Evolutionary conservation across 2,329 filamentous ascomycete genomes (phyloP), one percentile per base, ranked within the genome.

Genomic region (Aciculosporium take): DNA sequence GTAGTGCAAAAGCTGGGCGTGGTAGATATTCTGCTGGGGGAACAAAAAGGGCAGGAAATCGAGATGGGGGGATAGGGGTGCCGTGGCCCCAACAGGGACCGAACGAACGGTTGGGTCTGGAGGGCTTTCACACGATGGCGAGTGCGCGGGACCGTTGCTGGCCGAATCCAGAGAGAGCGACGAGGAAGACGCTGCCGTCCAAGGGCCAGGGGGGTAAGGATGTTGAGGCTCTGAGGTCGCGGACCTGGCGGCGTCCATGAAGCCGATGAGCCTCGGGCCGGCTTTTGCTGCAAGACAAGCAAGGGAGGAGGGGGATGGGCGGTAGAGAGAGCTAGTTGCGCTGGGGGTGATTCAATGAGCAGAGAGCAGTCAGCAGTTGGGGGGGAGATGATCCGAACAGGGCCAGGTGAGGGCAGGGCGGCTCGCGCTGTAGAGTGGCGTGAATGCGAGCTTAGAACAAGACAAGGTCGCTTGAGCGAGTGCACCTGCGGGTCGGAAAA

Each of bases 1-100:
- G 66, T 80, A 80, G 50, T 78, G 69, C 39, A 74, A 66, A 42
- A 81, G 69, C 58, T 77, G 74, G 41, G 72, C 72, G 53, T 79
- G 72, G 58, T 76, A 75, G 48, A 72, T 62, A 32, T 68, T 72
- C 48, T 78, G 73, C 47, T 76, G 74, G 13, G 73, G 73, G 44
- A 76, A 64, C 50, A 76, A 61, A 47, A 75, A 67, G 28, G 74
- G 74, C 23, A 74, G 62, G 45, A 75, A 63, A 48, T 76, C 71
- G 52, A 75, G 52, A 46, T 67, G 64, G 46, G 65, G 56, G 39
- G 67, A 58, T 42, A 60, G 57, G 35, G 59, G 58, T 33, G 52
- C 48, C 45, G 59, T 49, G 44, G 51, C 48, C 35, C 51, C 45
- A 33, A 44, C 42, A 43, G 44, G 36, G 37, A 35, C 35, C 27